Conservation (phyloP, 176 grass and related monocot species). For the Eleusine coracana region DNA sequence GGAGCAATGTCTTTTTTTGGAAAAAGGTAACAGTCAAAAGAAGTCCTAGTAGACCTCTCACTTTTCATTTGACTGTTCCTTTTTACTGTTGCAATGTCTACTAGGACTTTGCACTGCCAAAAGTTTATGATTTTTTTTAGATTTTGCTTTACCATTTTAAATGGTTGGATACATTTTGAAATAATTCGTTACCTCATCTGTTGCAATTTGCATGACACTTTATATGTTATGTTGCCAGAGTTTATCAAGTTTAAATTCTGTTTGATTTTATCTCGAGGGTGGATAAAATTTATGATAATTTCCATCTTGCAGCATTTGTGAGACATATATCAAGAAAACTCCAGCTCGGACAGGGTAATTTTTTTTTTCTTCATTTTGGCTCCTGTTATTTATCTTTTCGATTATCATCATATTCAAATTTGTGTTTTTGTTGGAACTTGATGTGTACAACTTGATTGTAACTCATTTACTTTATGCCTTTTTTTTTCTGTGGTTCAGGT, state of each 20-base stretch:
- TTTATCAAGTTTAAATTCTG: conserved; percentile 3
- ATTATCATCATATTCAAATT: conserved; percentile 29
- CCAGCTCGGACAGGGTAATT: conserved; percentile 85
- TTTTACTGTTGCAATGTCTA: too few relatives aligned
- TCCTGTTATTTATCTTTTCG: not conserved
- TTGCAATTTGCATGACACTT: too few relatives aligned
- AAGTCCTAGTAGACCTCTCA: not conserved
- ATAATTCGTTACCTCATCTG: not conserved
- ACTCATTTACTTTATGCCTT: conserved; percentile 21
- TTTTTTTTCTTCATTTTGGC: not conserved
- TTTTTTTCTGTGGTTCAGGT: conserved; percentile 51
- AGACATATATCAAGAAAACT: conserved; percentile 98
- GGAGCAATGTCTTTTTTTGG: not conserved
- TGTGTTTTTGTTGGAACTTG: not conserved
- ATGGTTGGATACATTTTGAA: not conserved
- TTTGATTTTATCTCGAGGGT: conserved; percentile 5
- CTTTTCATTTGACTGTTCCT: not conserved
- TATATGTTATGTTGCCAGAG: not conserved
- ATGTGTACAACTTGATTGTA: not conserved
- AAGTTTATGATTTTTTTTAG: not conserved
- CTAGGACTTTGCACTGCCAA: conserved; percentile 9
- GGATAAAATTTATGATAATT: conserved; percentile 19
- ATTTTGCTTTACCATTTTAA: conserved; percentile 8
- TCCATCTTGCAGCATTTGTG: conserved; percentile 81
- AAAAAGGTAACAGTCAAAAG: not conserved